Evolutionary conservation across 768 basidiomycete species (phyloP), one percentile per base, ranked within the genome.

Genomic region (Lyophyllum atratum): DNA sequence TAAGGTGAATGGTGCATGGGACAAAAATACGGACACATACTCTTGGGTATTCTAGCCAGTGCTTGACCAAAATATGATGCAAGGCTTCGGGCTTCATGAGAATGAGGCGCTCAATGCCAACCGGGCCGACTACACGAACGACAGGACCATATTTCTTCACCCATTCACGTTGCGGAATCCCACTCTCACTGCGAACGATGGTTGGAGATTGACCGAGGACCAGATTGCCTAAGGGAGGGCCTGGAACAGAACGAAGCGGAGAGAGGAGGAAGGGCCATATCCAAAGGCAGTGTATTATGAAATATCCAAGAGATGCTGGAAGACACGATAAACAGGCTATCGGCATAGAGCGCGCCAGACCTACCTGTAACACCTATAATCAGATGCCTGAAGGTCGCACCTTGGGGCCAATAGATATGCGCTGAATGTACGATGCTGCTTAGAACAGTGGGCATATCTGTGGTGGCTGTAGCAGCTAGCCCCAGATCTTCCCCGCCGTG

Each of bases 11-110:
- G 5, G 37, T 17, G 15, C 9, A 33, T 39, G 15, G 4, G 14
- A 14, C 15, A 39, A 17, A 6, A 24, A 2, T 6, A 3, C 3
- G 6, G 15, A 33, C 3, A 63, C 72, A 19, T 55, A 76, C 77
- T 22, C 78, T 66, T 25, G 81, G 80, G 66, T 77, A 78, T 24
- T 78, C 73, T 3, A 76, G 54, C 79, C 79, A 81, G 43, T 76
- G 75, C 14, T 63, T 71, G 15, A 75, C 74, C 12, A 80, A 47
- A 8, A 81, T 76, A 54, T 78, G 72, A 9, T 77, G 72, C 17
- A 80, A 61, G 1, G 80, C 76, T 26, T 78, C 78, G 3, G 80
- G 76, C 24, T 66, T 70, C 65, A 75, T 69, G 63, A 79, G 75
- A 11, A 80, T 73, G 25, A 83, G 57, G 8, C 79, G 69, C 58